Evolutionary conservation across 495 filamentous ascomycete genomes (phyloP).

Genomic region (Xylaria nigripes): DNA sequence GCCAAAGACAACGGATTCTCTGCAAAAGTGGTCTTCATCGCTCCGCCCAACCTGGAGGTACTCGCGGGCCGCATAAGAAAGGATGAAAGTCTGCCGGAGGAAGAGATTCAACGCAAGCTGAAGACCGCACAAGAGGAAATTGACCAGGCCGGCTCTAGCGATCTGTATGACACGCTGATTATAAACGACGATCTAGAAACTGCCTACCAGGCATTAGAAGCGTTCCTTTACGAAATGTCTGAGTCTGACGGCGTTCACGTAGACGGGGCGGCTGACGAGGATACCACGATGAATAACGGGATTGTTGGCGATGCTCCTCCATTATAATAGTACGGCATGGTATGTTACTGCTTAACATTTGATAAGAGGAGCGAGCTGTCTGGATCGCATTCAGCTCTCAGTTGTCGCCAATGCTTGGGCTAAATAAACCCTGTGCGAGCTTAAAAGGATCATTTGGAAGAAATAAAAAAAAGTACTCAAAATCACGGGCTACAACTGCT

Average conservation of each 20-base stretch:
- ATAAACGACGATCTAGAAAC: constrained; percentile 65
- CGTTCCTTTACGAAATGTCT: constrained; percentile 18
- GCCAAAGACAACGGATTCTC: constrained; percentile 61
- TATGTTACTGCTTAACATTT: background rate
- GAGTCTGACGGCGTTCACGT: constrained; percentile 16
- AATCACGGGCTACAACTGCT: background rate
- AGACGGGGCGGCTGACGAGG: constrained; percentile 2
- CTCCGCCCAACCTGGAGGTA: constrained; percentile 55
- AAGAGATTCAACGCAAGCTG: constrained; percentile 51
- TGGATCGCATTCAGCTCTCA: background rate
- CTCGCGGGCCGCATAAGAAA: constrained; percentile 55
- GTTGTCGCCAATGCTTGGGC: background rate
- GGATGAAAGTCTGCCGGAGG: constrained; percentile 52
- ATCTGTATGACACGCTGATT: constrained; percentile 58
- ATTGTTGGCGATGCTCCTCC: constrained; percentile 5
- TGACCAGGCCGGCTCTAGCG: constrained; percentile 53
- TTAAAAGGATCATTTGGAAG: background rate
- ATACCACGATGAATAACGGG: constrained; percentile 14
- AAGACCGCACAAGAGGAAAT: constrained; percentile 57
- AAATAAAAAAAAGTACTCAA: background rate
- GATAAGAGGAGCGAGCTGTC: background rate
- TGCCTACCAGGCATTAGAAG: constrained; percentile 36
- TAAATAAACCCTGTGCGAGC: background rate
- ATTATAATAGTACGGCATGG: background rate
- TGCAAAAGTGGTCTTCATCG: constrained; percentile 65